Evolutionary conservation across 208 protist genomes (phyloP).

Genomic region (Crithidia fasciculata): DNA sequence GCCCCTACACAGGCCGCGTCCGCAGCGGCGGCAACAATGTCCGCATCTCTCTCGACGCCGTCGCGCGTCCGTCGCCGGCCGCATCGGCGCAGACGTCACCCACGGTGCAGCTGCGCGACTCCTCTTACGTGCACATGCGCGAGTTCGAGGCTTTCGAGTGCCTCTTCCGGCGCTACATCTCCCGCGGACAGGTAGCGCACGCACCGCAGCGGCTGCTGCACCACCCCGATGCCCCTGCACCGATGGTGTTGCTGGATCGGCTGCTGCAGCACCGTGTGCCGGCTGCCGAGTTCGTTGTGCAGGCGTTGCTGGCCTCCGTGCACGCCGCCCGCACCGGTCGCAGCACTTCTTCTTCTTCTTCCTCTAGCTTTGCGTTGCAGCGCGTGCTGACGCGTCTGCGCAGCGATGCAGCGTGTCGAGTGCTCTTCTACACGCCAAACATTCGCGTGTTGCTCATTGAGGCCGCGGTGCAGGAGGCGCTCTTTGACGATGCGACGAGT

Average conservation of each 20-base stretch:
- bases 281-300: slow-evolving; percentile 42
- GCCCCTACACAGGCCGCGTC: slow-evolving; percentile 10
- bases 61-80: neutral
- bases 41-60: neutral
- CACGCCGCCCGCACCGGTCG: slow-evolving; percentile 18
- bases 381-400: slow-evolving; percentile 20
- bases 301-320: slow-evolving; percentile 44
- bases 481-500: slow-evolving; percentile 52
- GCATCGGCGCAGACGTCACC: slow-evolving; percentile 3
- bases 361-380: slow-evolving; percentile 24
- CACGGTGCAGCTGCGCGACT: slow-evolving; percentile 9
- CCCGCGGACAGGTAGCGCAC: slow-evolving; percentile 50
- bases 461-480: slow-evolving; percentile 42
- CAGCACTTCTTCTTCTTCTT: slow-evolving; percentile 15
- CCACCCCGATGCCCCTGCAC: slow-evolving; percentile 71
- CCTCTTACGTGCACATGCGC: slow-evolving; percentile 27
- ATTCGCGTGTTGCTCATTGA: slow-evolving; percentile 61
- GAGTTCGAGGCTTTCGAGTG: slow-evolving; percentile 65
- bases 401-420: slow-evolving; percentile 1
- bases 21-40: slow-evolving; percentile 26
- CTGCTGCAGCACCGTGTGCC: slow-evolving; percentile 60
- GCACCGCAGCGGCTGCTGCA: slow-evolving; percentile 43
- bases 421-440: slow-evolving; percentile 45
- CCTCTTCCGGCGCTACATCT: slow-evolving; percentile 66
- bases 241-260: slow-evolving; percentile 50